Conservation (phyloP, 257 asterid genomes). For the Pogostemon cablin region DNA sequence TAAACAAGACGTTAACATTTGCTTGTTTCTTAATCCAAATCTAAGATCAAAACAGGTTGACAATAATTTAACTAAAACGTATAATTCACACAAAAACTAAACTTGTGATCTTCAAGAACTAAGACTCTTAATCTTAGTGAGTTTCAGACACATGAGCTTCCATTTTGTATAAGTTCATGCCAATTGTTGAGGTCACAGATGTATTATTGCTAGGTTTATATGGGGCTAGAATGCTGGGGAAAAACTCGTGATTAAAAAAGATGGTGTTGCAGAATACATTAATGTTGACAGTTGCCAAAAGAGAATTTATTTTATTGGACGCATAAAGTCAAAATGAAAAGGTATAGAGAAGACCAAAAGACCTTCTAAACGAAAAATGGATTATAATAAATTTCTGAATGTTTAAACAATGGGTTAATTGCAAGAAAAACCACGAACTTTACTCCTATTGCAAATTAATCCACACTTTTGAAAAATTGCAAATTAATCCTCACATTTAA, state of each 20-base stretch:
- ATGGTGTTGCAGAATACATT: neutral
- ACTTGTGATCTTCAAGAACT: conserved; percentile 4
- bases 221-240: too few species aligned
- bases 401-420: too few species aligned
- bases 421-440: too few species aligned
- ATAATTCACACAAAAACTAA: neutral
- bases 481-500: too few species aligned
- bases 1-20: neutral
- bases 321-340: neutral
- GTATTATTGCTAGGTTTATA: neutral
- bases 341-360: too few species aligned
- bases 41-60: too few species aligned
- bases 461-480: too few species aligned
- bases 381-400: too few species aligned
- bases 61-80: neutral
- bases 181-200: neutral
- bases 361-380: too few species aligned
- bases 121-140: neutral
- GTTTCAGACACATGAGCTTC: neutral
- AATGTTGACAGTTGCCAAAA: neutral
- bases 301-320: neutral
- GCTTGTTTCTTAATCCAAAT: neutral
- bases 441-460: too few species aligned
- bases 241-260: neutral
- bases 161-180: neutral